phyloP scores from a whole-genome alignment of 768 basidiomycete genomes.

The Termitomyces sp. region DNA sequence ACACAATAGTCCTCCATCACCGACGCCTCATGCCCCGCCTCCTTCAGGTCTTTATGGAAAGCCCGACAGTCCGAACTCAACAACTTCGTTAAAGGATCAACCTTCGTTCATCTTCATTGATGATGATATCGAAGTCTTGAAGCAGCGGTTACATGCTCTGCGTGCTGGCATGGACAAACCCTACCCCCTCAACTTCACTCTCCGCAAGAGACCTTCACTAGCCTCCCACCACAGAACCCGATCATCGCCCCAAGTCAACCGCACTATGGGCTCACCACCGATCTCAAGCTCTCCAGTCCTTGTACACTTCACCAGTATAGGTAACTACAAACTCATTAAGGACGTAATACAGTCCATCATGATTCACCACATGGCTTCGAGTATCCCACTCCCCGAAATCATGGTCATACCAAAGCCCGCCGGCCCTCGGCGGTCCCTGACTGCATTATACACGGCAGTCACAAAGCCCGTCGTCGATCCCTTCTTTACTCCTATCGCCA shows the following conservation, averaged over 20 bases:
- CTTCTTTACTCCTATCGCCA: slow-evolving; percentile 92
- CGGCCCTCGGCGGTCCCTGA: slow-evolving; percentile 89
- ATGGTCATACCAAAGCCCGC: slow-evolving; percentile 98
- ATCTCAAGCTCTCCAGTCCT: slow-evolving; percentile 48
- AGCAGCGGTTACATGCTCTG: slow-evolving; percentile 66
- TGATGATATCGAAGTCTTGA: slow-evolving; percentile 81
- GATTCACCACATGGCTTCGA: slow-evolving; percentile 38
- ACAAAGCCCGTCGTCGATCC: slow-evolving; percentile 87
- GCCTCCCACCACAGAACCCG: slow-evolving; percentile 67
- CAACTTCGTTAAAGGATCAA: slow-evolving; percentile 14
- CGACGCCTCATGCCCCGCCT: slow-evolving; percentile 2
- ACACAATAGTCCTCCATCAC: slow-evolving; percentile 17
- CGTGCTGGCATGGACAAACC: slow-evolving; percentile 58
- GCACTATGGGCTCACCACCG: slow-evolving; percentile 39
- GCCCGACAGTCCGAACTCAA: background rate
- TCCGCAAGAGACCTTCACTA: slow-evolving; percentile 67
- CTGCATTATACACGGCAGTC: slow-evolving; percentile 87
- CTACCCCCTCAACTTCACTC: slow-evolving; percentile 32
- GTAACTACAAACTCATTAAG: slow-evolving; percentile 85
- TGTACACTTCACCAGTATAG: slow-evolving; percentile 88
- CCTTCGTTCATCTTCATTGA: slow-evolving; percentile 86
- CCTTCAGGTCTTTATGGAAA: slow-evolving; percentile 6
- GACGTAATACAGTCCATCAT: slow-evolving; percentile 77
- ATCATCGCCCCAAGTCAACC: slow-evolving; percentile 78
- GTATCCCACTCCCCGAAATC: slow-evolving; percentile 71